Evolutionary conservation across 495 filamentous ascomycete species (phyloP).

Genomic region (Aspergillus cristatus): DNA sequence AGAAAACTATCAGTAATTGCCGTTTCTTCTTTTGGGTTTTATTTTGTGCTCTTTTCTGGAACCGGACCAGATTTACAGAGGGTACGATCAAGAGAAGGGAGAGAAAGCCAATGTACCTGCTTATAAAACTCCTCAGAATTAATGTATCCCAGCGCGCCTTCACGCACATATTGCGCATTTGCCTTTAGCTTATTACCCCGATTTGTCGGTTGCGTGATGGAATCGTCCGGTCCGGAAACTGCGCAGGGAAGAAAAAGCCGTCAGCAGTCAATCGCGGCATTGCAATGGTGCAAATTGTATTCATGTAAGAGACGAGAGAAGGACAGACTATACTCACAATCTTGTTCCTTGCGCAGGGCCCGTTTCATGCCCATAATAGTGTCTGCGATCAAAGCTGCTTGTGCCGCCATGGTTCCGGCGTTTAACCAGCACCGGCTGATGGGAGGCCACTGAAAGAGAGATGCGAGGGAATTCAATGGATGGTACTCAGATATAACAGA

Average conservation of each 20-base stretch:
- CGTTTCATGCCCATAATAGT: slow-evolving; percentile 71
- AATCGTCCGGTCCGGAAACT: slow-evolving; percentile 85
- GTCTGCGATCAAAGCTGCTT: slow-evolving; percentile 59
- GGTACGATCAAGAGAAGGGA: too few relatives aligned
- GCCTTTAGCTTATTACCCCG: slow-evolving; percentile 86
- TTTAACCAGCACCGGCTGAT: slow-evolving; percentile 1
- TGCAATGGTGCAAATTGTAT: too few relatives aligned
- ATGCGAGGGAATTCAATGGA: too few relatives aligned
- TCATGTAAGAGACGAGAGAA: slow-evolving; percentile 4
- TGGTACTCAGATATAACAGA: too few relatives aligned
- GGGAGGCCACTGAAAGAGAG: neutral
- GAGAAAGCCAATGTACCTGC: slow-evolving; percentile 45
- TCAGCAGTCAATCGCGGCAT: too few relatives aligned
- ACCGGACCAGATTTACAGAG: too few relatives aligned
- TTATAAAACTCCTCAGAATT: slow-evolving; percentile 73
- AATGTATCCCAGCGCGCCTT: slow-evolving; percentile 62
- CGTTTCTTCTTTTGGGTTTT: too few relatives aligned
- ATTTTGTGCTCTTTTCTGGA: too few relatives aligned
- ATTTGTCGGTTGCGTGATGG: slow-evolving; percentile 71
- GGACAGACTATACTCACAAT: slow-evolving; percentile 35
- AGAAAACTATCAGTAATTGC: neutral
- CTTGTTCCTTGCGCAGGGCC: slow-evolving; percentile 52
- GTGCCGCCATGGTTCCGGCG: slow-evolving; percentile 57
- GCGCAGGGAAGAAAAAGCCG: slow-evolving; percentile 3
- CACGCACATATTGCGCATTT: slow-evolving; percentile 68